phyloP scores from a whole-genome alignment of 2,329 filamentous ascomycete genomes.

The Botrytis hyacinthi region DNA sequence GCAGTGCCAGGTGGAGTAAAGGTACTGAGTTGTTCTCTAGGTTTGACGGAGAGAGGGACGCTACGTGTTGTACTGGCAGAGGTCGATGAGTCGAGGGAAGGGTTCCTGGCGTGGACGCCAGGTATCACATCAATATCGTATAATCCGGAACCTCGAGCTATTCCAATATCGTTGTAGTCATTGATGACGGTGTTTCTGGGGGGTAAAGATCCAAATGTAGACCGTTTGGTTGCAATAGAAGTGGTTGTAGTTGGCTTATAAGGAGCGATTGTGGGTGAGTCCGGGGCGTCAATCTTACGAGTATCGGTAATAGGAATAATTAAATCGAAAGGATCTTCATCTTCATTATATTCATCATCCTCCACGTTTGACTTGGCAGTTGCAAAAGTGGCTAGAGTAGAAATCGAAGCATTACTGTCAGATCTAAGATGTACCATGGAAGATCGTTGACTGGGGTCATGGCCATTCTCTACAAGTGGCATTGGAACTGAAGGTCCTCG shows the following conservation, averaged over 20 bases:
- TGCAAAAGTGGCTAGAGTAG: constrained; percentile 60
- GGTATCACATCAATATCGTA: constrained; percentile 45
- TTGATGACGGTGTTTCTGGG: constrained; percentile 21
- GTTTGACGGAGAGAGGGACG: constrained; percentile 58
- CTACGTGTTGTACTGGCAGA: constrained; percentile 56
- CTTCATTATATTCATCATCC: constrained; percentile 41
- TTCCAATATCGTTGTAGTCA: constrained; percentile 20
- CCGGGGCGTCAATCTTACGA: background rate
- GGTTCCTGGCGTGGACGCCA: constrained; percentile 49
- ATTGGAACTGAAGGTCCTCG: constrained; percentile 42
- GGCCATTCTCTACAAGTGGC: background rate
- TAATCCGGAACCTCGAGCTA: constrained; percentile 26
- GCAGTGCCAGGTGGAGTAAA: constrained; percentile 16
- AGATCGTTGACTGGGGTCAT: constrained; percentile 26
- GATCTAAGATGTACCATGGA: constrained; percentile 46
- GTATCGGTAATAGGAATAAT: background rate
- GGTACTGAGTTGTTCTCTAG: constrained; percentile 37
- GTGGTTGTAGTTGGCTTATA: constrained; percentile 21
- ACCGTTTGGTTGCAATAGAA: constrained; percentile 30
- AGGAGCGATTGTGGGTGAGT: constrained; percentile 9
- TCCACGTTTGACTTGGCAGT: constrained; percentile 56
- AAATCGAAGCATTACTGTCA: constrained; percentile 58
- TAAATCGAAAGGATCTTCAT: constrained; percentile 33
- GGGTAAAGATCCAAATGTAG: constrained; percentile 34
- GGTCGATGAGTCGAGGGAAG: constrained; percentile 40